Percentiles rank a stretch among this genome's conserved stretches.
Evolutionary conservation across 1,139 yeast genomes (phyloP).

Genomic region (Pichiaceae sp.): DNA sequence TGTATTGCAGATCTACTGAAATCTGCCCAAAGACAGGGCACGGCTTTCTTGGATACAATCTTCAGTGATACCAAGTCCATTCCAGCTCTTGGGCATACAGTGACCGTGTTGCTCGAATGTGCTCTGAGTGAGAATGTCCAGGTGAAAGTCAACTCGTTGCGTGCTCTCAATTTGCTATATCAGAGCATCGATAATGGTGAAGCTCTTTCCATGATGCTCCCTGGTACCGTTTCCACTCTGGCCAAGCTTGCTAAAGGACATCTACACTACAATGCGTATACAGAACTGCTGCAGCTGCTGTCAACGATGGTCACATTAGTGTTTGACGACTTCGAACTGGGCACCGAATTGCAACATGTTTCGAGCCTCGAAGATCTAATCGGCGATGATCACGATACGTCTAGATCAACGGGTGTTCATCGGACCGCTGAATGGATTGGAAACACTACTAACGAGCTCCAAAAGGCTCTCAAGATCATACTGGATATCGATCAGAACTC

Average conservation of each 20-base stretch:
- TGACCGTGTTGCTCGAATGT: constrained; percentile 35
- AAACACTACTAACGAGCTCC: constrained; percentile 57
- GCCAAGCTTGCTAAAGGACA: constrained; percentile 31
- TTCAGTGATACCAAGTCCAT: constrained; percentile 28
- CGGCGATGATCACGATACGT: too few species aligned
- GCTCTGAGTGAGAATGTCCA: constrained; percentile 22
- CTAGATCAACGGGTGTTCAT: too few species aligned
- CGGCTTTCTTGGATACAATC: constrained; percentile 20
- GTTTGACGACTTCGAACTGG: constrained; percentile 34
- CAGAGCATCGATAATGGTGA: constrained; percentile 38
- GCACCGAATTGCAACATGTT: constrained; percentile 2
- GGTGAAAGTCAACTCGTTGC: constrained; percentile 29
- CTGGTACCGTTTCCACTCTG: constrained; percentile 46
- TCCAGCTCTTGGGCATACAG: constrained; percentile 39
- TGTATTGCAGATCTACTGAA: constrained; percentile 26
- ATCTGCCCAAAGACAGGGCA: constrained; percentile 24
- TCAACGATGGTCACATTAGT: constrained; percentile 26
- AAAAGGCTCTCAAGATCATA: constrained; percentile 31
- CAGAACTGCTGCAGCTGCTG: constrained; percentile 26
- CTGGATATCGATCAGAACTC: constrained; percentile 15
- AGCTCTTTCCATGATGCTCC: constrained; percentile 41
- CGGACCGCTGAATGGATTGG: constrained; percentile 54
- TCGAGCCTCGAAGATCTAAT: too few species aligned
- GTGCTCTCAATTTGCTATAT: constrained; percentile 28
- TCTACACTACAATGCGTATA: constrained; percentile 35